Evolutionary conservation across 2,329 filamentous ascomycete genomes (phyloP).

Genomic region (Colletotrichum sp.): DNA sequence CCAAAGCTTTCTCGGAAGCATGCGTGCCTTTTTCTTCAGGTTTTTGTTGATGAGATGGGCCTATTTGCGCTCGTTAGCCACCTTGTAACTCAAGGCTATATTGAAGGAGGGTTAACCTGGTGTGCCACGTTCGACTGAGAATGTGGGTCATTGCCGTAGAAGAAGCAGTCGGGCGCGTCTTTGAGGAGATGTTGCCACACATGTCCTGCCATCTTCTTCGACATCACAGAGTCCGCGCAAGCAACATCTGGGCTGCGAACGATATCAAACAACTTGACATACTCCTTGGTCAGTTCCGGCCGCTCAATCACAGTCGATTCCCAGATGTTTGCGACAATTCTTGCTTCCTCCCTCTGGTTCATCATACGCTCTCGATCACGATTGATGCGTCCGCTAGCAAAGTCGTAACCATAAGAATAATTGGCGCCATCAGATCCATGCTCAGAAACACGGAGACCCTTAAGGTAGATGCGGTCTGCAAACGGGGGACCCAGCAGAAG

Average conservation of each 20-base stretch:
- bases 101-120: too few species aligned
- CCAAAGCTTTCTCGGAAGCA: neutral
- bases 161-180: neutral
- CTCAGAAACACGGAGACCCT: neutral
- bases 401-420: neutral
- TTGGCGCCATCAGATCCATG: rapidly evolving
- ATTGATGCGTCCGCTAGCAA: neutral
- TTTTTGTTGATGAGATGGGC: neutral
- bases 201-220: neutral
- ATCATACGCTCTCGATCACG: neutral
- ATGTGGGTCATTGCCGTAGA: neutral
- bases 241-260: neutral
- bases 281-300: neutral
- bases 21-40: neutral
- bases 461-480: neutral
- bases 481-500: neutral
- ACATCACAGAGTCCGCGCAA: neutral
- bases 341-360: rapidly evolving
- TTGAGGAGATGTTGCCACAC: neutral
- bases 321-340: neutral
- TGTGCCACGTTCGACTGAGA: neutral
- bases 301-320: too few species aligned
- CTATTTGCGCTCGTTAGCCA: neutral
- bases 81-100: rapidly evolving
- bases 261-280: neutral